Percentiles rank a stretch among this genome's conserved stretches.
These are phyloP conservation scores for Erythrophleum fordii DNA, from an alignment of 306 rosid species.

Conservation along the genomic window DNA sequence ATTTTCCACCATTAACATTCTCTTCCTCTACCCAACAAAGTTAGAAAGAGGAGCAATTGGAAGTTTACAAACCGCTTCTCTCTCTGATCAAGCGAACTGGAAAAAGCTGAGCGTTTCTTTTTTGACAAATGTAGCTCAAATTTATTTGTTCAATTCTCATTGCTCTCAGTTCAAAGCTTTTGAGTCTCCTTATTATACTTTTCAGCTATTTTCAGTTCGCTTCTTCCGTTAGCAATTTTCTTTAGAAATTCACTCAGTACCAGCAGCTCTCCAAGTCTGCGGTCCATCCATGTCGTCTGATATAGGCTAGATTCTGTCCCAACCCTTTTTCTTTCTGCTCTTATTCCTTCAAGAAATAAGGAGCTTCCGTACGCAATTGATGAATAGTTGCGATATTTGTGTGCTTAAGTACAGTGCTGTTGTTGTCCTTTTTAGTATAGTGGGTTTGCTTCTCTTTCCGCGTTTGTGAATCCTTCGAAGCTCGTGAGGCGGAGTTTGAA, in stretches of 20 bases:
- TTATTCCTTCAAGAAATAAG: background rate
- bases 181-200: background rate
- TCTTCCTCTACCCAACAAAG: constrained; percentile 23
- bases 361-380: constrained; percentile 30
- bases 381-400: constrained; percentile 49
- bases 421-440: constrained; percentile 15
- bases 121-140: constrained; percentile 32
- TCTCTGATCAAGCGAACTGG: constrained; percentile 39
- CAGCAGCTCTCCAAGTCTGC: constrained; percentile 13
- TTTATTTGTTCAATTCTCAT: constrained; percentile 30
- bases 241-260: constrained; percentile 10
- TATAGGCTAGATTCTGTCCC: constrained; percentile 61
- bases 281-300: constrained; percentile 87
- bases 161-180: constrained; percentile 38
- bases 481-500: constrained; percentile 34
- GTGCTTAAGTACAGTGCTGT: constrained; percentile 13
- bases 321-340: background rate
- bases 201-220: constrained; percentile 20
- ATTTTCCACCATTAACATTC: constrained; percentile 37
- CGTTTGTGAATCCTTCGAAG: constrained; percentile 29
- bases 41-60: constrained; percentile 24
- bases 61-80: constrained; percentile 12
- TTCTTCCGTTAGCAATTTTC: constrained; percentile 8
- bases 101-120: constrained; percentile 36
- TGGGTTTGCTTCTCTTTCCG: constrained; percentile 33